phyloP scores from a whole-genome alignment of 2,329 filamentous ascomycete genomes.

The Epichloe sp. region DNA sequence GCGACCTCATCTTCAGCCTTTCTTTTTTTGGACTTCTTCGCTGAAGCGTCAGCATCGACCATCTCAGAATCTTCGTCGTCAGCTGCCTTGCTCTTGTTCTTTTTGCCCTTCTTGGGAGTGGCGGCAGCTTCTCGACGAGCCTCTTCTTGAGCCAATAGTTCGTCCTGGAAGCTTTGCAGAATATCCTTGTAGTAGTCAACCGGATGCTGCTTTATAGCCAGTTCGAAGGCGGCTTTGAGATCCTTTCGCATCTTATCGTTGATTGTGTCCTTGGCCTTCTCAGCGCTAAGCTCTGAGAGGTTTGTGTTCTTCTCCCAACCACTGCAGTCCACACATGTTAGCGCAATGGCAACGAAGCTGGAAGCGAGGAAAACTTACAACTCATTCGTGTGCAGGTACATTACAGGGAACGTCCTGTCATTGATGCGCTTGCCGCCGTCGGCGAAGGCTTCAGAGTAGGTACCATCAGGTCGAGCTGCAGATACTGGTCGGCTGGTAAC shows the following conservation, averaged over 20 bases:
- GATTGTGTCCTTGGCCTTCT: slow-evolving; percentile 53
- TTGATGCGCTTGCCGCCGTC: slow-evolving; percentile 77
- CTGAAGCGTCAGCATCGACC: slow-evolving; percentile 44
- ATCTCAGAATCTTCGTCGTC: slow-evolving; percentile 49
- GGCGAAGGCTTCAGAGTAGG: slow-evolving; percentile 73
- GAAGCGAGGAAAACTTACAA: slow-evolving; percentile 54
- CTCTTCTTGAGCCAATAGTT: slow-evolving; percentile 42
- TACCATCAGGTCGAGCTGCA: slow-evolving; percentile 68
- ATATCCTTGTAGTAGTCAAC: slow-evolving; percentile 75
- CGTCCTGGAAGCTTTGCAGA: slow-evolving; percentile 56
- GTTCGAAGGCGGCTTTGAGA: slow-evolving; percentile 63
- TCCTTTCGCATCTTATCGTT: slow-evolving; percentile 71
- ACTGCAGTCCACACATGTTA: slow-evolving; percentile 31
- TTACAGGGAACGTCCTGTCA: slow-evolving; percentile 82
- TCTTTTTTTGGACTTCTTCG: slow-evolving; percentile 61
- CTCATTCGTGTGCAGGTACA: slow-evolving; percentile 92
- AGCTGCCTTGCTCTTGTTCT: slow-evolving; percentile 36
- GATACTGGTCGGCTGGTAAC: slow-evolving; percentile 71
- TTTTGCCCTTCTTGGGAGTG: slow-evolving; percentile 29
- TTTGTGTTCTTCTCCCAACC: slow-evolving; percentile 84
- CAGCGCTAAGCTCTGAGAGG: slow-evolving; percentile 62
- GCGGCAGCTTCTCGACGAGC: slow-evolving; percentile 30
- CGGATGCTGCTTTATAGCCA: slow-evolving; percentile 67
- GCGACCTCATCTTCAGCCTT: slow-evolving; percentile 72
- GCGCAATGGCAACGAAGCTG: not conserved